Conservation (phyloP, 306 rosid genomes). For the Begonia loranthoides region DNA sequence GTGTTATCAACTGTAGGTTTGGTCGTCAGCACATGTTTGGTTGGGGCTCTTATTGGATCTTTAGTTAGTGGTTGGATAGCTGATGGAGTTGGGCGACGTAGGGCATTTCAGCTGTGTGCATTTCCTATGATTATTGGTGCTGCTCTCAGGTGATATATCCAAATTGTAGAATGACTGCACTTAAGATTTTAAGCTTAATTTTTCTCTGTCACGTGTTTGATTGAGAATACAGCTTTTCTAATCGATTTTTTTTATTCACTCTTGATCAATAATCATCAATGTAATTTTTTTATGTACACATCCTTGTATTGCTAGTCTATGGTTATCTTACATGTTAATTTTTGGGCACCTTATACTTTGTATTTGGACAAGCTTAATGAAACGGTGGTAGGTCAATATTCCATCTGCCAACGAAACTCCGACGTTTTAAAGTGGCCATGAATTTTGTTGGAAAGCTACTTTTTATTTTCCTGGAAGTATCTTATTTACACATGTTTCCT, state of each 20-base stretch:
- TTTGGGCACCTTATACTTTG: not conserved
- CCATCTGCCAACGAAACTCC: not conserved
- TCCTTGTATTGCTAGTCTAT: too few species aligned
- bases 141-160: conserved; percentile 49
- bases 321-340: too few species aligned
- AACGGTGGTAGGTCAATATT: not conserved
- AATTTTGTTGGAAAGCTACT: not conserved
- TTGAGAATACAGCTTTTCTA: too few species aligned
- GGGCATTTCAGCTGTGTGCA: conserved; percentile 82
- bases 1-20: conserved; percentile 45
- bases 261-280: too few species aligned
- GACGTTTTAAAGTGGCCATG: not conserved
- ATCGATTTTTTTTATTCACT: too few species aligned
- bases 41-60: conserved; percentile 86
- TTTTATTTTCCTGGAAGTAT: not conserved
- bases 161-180: not conserved
- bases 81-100: conserved; percentile 93
- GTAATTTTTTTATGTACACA: too few species aligned
- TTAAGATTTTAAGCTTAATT: too few species aligned
- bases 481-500: not conserved
- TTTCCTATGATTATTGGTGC: conserved; percentile 92
- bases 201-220: too few species aligned
- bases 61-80: conserved; percentile 89
- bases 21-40: conserved; percentile 93
- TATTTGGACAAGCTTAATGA: not conserved